A percentile compares a stretch with the other conserved stretches of the same genome.
Evolutionary conservation across 192 early-diverging fungal genomes (phyloP).

Genomic region (Blastocladiella britannica): DNA sequence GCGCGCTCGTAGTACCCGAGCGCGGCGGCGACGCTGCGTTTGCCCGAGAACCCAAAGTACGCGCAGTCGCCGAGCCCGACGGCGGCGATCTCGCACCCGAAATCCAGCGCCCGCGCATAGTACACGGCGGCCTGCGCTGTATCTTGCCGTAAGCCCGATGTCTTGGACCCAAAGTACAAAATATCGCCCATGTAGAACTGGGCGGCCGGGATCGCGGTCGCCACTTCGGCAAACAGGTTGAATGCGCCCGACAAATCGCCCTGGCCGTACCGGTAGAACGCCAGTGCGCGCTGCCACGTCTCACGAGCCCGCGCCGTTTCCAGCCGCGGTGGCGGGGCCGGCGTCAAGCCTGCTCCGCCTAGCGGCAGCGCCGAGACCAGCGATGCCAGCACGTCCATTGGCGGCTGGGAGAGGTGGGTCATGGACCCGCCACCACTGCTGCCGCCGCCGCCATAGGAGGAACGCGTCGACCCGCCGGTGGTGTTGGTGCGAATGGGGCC

Average conservation of each 20-base stretch:
- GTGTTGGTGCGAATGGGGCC: too few species aligned
- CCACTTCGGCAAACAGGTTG: background rate
- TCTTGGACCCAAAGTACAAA: background rate
- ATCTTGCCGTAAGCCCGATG: background rate
- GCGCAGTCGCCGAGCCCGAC: constrained; percentile 1
- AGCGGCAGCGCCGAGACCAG: too few species aligned
- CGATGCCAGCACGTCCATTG: too few species aligned
- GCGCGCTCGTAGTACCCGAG: background rate
- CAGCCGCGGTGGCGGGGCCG: too few species aligned
- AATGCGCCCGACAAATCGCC: background rate
- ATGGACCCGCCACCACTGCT: too few species aligned
- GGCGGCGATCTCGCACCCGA: background rate
- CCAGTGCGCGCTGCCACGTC: background rate
- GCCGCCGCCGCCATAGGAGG: too few species aligned
- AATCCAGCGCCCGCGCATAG: background rate
- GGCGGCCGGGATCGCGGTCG: background rate
- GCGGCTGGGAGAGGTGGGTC: too few species aligned
- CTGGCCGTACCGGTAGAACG: background rate
- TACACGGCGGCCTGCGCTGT: background rate
- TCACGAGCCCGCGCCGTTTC: too few species aligned
- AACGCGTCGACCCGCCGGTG: too few species aligned
- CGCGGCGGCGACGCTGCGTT: background rate
- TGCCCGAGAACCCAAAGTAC: background rate
- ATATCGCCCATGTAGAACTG: background rate
- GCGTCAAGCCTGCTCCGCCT: too few species aligned